phyloP scores from a whole-genome alignment of 352 stramenopile species.

The Achlya hypogyna region DNA sequence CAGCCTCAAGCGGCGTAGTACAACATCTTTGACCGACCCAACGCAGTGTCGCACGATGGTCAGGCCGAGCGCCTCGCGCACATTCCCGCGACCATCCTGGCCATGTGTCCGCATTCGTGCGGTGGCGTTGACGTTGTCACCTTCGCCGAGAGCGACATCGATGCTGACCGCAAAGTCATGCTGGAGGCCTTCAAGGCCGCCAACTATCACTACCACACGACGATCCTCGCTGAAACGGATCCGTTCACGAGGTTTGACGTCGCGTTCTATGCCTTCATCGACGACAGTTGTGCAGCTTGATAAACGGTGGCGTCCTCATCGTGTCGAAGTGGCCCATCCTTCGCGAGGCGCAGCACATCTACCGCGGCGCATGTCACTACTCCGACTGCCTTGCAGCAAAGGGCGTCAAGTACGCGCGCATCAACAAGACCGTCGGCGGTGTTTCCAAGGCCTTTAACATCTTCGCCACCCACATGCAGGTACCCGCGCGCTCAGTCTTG shows the following conservation, averaged over 20 bases:
- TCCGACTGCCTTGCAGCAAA: constrained; percentile 77
- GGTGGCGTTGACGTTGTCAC: constrained; percentile 61
- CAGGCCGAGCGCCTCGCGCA: constrained; percentile 52
- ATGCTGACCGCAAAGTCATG: constrained; percentile 46
- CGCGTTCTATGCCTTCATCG: no score
- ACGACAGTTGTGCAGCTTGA: constrained; percentile 27
- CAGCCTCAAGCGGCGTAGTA: constrained; percentile 32
- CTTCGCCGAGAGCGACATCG: constrained; percentile 58
- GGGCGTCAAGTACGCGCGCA: constrained; percentile 69
- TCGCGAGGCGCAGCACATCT: constrained; percentile 68
- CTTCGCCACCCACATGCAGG: constrained; percentile 81
- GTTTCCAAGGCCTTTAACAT: constrained; percentile 73
- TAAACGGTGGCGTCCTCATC: constrained; percentile 72
- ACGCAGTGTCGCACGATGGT: constrained; percentile 59
- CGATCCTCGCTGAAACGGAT: constrained; percentile 62
- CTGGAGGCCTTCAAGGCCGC: constrained; percentile 41
- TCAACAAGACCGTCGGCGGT: constrained; percentile 47
- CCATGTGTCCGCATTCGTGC: constrained; percentile 22
- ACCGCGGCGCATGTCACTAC: constrained; percentile 66
- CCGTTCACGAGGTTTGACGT: constrained; percentile 76
- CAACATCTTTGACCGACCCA: constrained; percentile 69
- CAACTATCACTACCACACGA: constrained; percentile 54
- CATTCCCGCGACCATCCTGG: constrained; percentile 42
- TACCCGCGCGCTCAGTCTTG: not conserved
- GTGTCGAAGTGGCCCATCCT: constrained; percentile 78